phyloP scores from a whole-genome alignment of 306 rosid species.

The Astragalus membranaceus region DNA sequence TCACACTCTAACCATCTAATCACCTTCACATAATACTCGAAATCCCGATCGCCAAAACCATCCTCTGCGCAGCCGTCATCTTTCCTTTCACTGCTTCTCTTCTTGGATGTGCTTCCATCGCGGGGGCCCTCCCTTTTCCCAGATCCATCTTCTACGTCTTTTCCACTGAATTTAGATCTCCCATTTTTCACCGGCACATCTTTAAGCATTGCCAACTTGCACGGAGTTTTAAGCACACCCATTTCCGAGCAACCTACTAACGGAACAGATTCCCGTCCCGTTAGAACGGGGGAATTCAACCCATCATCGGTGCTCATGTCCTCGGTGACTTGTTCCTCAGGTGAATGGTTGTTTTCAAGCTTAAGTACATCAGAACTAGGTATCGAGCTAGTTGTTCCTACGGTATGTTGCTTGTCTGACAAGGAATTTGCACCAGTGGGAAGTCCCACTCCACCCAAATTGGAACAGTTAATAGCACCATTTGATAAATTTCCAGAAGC shows the following conservation, averaged over 20 bases:
- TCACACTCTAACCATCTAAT: slow-evolving; percentile 90
- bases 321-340: slow-evolving; percentile 46
- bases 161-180: slow-evolving; percentile 52
- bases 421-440: slow-evolving; percentile 43
- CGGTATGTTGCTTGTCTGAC: slow-evolving; percentile 49
- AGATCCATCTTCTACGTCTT: slow-evolving; percentile 55
- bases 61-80: slow-evolving; percentile 43
- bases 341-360: slow-evolving; percentile 40
- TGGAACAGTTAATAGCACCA: slow-evolving; percentile 40
- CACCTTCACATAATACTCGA: slow-evolving; percentile 84
- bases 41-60: slow-evolving; percentile 45
- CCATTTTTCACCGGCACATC: slow-evolving; percentile 60
- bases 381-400: slow-evolving; percentile 20
- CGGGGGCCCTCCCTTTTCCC: slow-evolving; percentile 61
- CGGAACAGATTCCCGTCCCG: slow-evolving; percentile 59
- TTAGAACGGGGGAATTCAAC: slow-evolving; percentile 43
- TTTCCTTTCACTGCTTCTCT: slow-evolving; percentile 51
- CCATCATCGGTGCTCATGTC: slow-evolving; percentile 59
- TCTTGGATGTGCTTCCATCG: slow-evolving; percentile 75
- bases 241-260: slow-evolving; percentile 48
- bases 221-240: slow-evolving; percentile 78
- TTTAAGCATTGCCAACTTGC: slow-evolving; percentile 64
- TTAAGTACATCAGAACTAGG: slow-evolving; percentile 42
- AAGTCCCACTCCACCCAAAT: slow-evolving; percentile 28
- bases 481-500: slow-evolving; percentile 36